These are phyloP conservation scores for Boletus reticulatus DNA, from an alignment of 768 basidiomycete genomes.

Conservation along the genomic window DNA sequence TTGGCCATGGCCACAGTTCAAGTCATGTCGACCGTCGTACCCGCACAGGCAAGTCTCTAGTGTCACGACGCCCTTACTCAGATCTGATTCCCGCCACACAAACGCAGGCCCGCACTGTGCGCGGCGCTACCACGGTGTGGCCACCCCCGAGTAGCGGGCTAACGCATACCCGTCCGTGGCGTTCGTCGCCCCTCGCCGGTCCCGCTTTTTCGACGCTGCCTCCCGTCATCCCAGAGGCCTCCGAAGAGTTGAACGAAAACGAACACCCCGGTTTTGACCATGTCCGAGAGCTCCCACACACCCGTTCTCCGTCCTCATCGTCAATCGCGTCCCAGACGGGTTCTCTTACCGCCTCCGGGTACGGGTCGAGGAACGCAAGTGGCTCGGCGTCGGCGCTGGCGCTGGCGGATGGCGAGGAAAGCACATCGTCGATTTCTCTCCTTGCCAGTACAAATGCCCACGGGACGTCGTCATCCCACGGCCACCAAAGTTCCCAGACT, in stretches of 20 bases:
- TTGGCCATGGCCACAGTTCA: constrained; percentile 9
- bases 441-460: constrained; percentile 4
- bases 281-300: background rate
- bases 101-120: constrained; percentile 16
- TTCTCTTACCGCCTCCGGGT: constrained; percentile 14
- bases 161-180: constrained; percentile 25
- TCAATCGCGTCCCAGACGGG: constrained; percentile 18
- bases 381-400: constrained; percentile 3
- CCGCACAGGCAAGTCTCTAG: constrained; percentile 14
- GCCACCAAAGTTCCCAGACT: constrained; percentile 3
- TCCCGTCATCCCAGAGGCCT: constrained; percentile 19
- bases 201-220: constrained; percentile 26
- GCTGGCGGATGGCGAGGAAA: constrained; percentile 15
- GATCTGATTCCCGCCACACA: background rate
- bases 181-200: constrained; percentile 30
- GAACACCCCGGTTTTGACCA: background rate
- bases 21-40: background rate
- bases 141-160: constrained; percentile 2
- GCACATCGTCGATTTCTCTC: constrained; percentile 24
- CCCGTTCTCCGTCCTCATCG: constrained; percentile 10
- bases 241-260: constrained; percentile 18
- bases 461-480: constrained; percentile 20
- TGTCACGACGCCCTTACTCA: background rate
- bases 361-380: constrained; percentile 13
- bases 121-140: constrained; percentile 10